Base-by-base conservation (phyloP, 192 early-diverging fungal species). In the Dimargaris cristalligena region DNA sequence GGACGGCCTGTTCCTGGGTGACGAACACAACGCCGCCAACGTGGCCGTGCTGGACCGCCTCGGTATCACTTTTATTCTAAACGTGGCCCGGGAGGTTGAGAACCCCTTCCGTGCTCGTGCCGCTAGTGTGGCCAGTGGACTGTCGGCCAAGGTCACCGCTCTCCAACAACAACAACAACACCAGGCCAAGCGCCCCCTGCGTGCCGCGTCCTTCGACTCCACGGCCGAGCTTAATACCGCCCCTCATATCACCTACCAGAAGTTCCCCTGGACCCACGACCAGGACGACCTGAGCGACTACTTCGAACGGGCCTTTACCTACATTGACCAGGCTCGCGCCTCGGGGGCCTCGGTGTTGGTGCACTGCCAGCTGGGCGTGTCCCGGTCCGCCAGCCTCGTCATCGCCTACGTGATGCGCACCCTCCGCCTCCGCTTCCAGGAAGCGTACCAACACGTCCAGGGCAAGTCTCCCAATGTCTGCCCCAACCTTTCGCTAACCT, bases 321-420 rank as follows among this genome's bases (percentile, higher is more conserved):
- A 75, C 60, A 90, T 93, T 61, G 78, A 87, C 61, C 65, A 61
- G 34, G 79, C 80, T 11, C 66, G 79, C 29, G 59, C 25, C 6
- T 48, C 61, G 13, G 76, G 78, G 44, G 58, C 73, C 44, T 69
- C 77, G 32, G 76, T 95, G 11, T 71, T 95, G 18, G 84, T 95
- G 10, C 83, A 88, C 61, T 95, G 92, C 74, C 86, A 91, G 64
- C 74, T 86, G 62, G 92, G 92, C 30, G 82, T 95, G 25, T 89
- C 92, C 23, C 73, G 92, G 52, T 92, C 89, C 25, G 90, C 90
- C 9, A 79, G 81, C 0, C 65, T 95, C 45, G 79, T 92, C 14
- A 88, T 95, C 55, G 89, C 86, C 2, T 92, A 89, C 70, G 84
- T 91, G 54, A 95, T 95, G 89, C 74, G 80, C 25, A 71, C 77